Evolutionary conservation across 169 alveolate species (phyloP).

Genomic region (Plasmodium gonderi): DNA sequence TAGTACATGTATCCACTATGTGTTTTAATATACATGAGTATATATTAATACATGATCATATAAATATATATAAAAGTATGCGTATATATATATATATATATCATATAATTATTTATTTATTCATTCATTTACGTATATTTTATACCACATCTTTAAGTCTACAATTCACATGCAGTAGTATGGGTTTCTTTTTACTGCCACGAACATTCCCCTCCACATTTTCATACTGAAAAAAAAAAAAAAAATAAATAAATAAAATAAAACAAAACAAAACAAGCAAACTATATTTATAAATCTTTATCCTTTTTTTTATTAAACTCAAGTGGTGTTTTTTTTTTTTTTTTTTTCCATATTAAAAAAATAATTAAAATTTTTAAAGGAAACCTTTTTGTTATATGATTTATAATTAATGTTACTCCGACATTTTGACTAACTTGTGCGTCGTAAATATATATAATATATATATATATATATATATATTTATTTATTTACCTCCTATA

Average conservation of each 20-base stretch:
- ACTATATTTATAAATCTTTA: too few species aligned
- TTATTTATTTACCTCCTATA: background rate
- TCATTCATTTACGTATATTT: background rate
- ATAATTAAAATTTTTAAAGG: background rate
- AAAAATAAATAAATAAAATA: background rate
- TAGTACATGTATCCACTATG: too few species aligned
- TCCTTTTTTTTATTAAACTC: background rate
- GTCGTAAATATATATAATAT: background rate
- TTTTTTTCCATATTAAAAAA: background rate
- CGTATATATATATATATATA: too few species aligned
- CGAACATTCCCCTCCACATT: background rate
- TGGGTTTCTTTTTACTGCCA: background rate
- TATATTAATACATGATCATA: too few species aligned
- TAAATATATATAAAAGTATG: too few species aligned
- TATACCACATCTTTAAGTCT: background rate
- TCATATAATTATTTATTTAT: background rate
- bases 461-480: background rate
- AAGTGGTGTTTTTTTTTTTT: background rate
- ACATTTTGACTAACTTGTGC: too few species aligned
- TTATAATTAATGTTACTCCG: background rate
- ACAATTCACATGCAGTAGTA: background rate
- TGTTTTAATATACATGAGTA: too few species aligned
- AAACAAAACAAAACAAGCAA: background rate
- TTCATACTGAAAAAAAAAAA: background rate
- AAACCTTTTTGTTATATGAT: background rate